Conservation (phyloP, 306 rosid species). For the Vachellia pachyceras region DNA sequence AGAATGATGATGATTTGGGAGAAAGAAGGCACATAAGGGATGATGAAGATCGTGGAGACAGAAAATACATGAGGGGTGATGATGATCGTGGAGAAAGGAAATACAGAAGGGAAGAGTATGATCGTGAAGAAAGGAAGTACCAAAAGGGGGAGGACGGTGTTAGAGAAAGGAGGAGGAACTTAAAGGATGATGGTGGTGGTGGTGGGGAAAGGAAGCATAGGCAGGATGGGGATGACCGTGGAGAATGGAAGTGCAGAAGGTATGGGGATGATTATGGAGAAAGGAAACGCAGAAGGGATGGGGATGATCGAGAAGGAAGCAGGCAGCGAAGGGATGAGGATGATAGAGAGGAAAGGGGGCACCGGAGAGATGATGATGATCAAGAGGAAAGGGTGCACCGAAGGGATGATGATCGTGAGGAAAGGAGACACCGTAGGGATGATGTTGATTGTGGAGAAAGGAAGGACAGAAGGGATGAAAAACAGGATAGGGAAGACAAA, state of each 20-base stretch:
- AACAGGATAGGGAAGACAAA: background rate
- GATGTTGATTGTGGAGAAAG: slow-evolving; percentile 27
- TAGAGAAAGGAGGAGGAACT: background rate
- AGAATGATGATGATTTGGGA: background rate
- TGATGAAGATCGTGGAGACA: background rate
- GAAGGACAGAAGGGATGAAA: slow-evolving; percentile 13
- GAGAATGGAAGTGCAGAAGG: too few species aligned
- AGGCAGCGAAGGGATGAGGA: slow-evolving; percentile 11
- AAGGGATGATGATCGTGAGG: too few species aligned
- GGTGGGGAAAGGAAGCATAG: too few species aligned
- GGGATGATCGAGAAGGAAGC: background rate
- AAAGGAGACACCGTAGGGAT: too few species aligned
- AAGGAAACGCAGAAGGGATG: background rate
- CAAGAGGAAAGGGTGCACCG: slow-evolving; percentile 7
- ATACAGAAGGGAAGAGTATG: background rate
- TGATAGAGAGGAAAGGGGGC: background rate
- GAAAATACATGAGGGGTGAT: background rate
- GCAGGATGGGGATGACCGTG: too few species aligned
- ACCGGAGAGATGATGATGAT: slow-evolving; percentile 24
- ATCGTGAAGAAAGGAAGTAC: background rate
- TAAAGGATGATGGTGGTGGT: too few species aligned
- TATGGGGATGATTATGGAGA: too few species aligned
- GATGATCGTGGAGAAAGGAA: background rate
- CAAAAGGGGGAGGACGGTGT: slow-evolving; percentile 17
- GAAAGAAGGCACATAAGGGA: too few species aligned